Conservation (phyloP, 192 early-diverging fungal genomes). For the Linnemannia zychae region DNA sequence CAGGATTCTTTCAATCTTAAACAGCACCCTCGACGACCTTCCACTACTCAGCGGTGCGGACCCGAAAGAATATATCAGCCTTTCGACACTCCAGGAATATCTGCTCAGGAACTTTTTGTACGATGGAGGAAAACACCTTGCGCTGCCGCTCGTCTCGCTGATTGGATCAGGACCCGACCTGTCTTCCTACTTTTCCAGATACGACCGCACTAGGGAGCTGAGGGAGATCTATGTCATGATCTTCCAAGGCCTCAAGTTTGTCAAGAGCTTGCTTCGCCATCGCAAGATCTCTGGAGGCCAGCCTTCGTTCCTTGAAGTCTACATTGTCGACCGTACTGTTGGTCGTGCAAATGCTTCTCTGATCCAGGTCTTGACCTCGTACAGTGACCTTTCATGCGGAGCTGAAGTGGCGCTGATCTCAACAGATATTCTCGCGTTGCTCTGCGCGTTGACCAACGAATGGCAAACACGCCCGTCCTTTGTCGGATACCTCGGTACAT, state of each 20-base stretch:
- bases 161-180: slow-evolving; percentile 58
- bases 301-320: slow-evolving; percentile 58
- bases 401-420: slow-evolving; percentile 49
- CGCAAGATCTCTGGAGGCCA: slow-evolving; percentile 44
- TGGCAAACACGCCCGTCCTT: slow-evolving; percentile 61
- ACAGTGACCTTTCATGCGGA: slow-evolving; percentile 54
- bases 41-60: slow-evolving; percentile 25
- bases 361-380: slow-evolving; percentile 53
- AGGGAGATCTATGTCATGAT: slow-evolving; percentile 39
- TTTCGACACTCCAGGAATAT: slow-evolving; percentile 51
- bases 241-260: slow-evolving; percentile 55
- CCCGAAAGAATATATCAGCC: slow-evolving; percentile 9
- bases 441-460: slow-evolving; percentile 50
- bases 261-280: slow-evolving; percentile 54
- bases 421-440: slow-evolving; percentile 60
- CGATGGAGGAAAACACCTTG: slow-evolving; percentile 63
- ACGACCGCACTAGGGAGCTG: slow-evolving; percentile 19
- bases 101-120: slow-evolving; percentile 60
- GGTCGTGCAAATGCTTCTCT: slow-evolving; percentile 54
- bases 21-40: slow-evolving; percentile 43
- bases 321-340: slow-evolving; percentile 60
- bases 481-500: slow-evolving; percentile 62
- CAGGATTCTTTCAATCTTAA: slow-evolving; percentile 52
- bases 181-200: slow-evolving; percentile 50
- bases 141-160: slow-evolving; percentile 59